These are phyloP conservation scores for Dictyostelium capitatum DNA, from an alignment of 78 protist genomes.

Conservation along the genomic window DNA sequence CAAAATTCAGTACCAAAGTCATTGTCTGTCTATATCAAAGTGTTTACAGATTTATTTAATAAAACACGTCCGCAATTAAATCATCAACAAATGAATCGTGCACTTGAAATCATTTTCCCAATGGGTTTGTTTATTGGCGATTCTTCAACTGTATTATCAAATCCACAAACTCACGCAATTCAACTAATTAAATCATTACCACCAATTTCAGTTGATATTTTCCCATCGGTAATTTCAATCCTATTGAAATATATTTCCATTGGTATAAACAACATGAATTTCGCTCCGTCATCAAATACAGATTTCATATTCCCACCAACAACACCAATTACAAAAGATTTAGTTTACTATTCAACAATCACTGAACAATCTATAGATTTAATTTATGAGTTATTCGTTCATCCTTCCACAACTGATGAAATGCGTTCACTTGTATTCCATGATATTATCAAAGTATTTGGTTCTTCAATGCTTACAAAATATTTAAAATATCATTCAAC, in stretches of 20 bases:
- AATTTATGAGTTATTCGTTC: conserved; percentile 30
- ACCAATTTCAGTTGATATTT: conserved; percentile 40
- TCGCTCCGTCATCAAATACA: conserved; percentile 5
- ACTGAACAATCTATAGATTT: conserved; percentile 63
- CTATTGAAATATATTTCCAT: conserved; percentile 65
- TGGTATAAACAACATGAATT: conserved; percentile 25
- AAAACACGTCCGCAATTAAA: conserved; percentile 23
- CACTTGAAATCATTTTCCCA: conserved; percentile 43
- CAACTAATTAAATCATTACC: conserved; percentile 62
- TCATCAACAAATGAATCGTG: conserved; percentile 55
- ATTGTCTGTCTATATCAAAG: conserved; percentile 57
- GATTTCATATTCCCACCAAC: conserved; percentile 9
- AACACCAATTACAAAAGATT: conserved; percentile 28
- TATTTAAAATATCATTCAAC: conserved; percentile 72
- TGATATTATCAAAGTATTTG: conserved; percentile 82
- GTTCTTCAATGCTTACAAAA: conserved; percentile 67
- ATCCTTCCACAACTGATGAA: conserved; percentile 49
- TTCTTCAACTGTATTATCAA: conserved; percentile 37
- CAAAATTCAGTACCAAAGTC: conserved; percentile 24
- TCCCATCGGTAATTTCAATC: conserved; percentile 44
- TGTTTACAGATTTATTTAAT: conserved; percentile 29
- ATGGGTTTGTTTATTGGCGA: conserved; percentile 55
- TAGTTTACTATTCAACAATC: conserved; percentile 55
- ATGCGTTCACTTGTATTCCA: conserved; percentile 67
- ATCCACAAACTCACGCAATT: conserved; percentile 75